Evolutionary conservation across 106 monocot genomes (phyloP), one percentile per base, ranked within the genome.

Genomic region (Chionographis japonica): DNA sequence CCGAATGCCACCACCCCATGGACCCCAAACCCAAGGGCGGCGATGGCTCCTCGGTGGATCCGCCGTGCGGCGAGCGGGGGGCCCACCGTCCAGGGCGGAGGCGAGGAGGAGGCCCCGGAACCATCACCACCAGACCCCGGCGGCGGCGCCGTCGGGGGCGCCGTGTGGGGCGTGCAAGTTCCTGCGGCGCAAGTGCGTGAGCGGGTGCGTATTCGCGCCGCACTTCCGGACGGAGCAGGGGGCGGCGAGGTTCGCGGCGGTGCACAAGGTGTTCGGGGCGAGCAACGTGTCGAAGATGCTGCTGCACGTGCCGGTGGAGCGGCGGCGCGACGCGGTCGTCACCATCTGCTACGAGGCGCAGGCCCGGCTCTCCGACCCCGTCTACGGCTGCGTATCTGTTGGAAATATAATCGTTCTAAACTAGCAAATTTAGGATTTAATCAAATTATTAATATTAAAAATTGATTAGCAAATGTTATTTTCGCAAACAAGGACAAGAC

Each of bases 81-180:
- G 12, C 3, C 40, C 38, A n/a, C 12, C 12, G 40, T 12, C 16
- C 8, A 27, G 19, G 40, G 62, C 1, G 39, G 52, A 3, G 62
- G 19, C 18, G 40, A 14, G 57, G 54, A 12, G 10, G 20, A 27
- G 27, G 27, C 27, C 27, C 27, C 27, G 27, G 27, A 27, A 27
- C 27, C 27, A 27, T 1, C 27, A 27, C 27, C 27, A 27, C 27
- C 27, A 27, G 27, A 1, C 27, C 27, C 27, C 27, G 1, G 20
- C 12, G 15, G 3, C 42, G 9, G 37, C 56, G 4, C n/a, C n/a
- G n/a, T n/a, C n/a, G n/a, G n/a, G n/a, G n/a, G n/a, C n/a, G n/a
- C 88, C 95, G 12, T 95, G 95, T 67, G 95, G 95, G 6, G 94
- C 91, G 8, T 95, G 94, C 79, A 95, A 91, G 83, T 95, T 88